Conservation (phyloP, 176 grass and related monocot genomes). For the Avena insularis region DNA sequence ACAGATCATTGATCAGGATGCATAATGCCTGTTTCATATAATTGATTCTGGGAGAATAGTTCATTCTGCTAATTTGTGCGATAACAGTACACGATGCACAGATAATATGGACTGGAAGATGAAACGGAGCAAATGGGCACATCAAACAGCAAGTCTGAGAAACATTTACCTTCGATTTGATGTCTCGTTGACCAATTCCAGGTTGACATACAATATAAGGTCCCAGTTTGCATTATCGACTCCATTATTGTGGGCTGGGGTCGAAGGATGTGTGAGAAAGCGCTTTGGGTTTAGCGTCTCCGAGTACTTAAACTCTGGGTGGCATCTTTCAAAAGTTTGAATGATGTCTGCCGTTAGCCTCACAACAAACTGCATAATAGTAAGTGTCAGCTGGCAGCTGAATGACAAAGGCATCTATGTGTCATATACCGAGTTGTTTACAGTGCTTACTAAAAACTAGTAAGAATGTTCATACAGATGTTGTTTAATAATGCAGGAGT, state of each 20-base stretch:
- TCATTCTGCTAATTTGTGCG: background rate
- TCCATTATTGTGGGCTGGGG: conserved; percentile 79
- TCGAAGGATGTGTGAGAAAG: conserved; percentile 84
- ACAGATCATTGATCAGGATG: conserved; percentile 1
- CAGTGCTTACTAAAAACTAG: background rate
- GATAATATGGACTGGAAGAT: background rate
- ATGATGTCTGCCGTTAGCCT: conserved; percentile 77
- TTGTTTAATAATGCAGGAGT: background rate
- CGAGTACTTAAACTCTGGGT: conserved; percentile 81
- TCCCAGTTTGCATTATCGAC: conserved; percentile 94
- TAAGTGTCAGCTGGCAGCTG: conserved; percentile 24
- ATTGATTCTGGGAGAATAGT: background rate
- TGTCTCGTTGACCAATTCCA: conserved; percentile 75
- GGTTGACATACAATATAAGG: conserved; percentile 89
- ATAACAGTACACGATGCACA: background rate
- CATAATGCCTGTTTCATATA: background rate
- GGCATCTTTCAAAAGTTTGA: conserved; percentile 73
- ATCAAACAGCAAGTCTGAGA: background rate
- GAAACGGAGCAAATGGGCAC: conserved; percentile 25
- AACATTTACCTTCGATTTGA: conserved; percentile 76
- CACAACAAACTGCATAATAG: conserved; percentile 66
- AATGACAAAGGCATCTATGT: conserved; percentile 25
- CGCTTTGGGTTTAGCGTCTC: conserved; percentile 73
- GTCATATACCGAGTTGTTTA: background rate
- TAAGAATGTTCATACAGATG: background rate